These are phyloP conservation scores for Claviceps sorghi DNA, from an alignment of 2,329 filamentous ascomycete species.

Conservation along the genomic window DNA sequence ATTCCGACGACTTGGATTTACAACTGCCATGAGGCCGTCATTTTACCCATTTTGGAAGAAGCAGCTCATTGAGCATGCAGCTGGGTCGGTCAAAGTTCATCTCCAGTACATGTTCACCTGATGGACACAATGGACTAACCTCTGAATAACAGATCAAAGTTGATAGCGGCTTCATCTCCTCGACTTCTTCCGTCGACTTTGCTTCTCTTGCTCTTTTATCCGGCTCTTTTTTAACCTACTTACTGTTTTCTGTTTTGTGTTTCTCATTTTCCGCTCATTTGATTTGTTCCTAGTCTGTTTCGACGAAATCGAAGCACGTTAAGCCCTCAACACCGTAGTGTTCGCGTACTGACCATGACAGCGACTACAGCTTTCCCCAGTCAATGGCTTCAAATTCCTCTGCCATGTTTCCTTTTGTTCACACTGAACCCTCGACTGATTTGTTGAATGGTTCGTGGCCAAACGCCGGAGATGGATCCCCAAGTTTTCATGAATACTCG, in stretches of 20 bases:
- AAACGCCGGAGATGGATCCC: conserved; percentile 41
- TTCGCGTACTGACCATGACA: conserved; percentile 43
- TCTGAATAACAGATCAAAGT: conserved; percentile 35
- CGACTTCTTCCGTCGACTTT: conserved; percentile 9
- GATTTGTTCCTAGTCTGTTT: conserved; percentile 10
- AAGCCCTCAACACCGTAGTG: conserved; percentile 17
- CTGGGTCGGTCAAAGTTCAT: conserved; percentile 15
- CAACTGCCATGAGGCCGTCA: neutral
- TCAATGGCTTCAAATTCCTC: conserved; percentile 33
- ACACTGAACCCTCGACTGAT: conserved; percentile 44
- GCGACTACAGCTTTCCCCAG: conserved; percentile 42
- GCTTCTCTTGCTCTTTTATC: conserved; percentile 3
- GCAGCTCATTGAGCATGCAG: conserved; percentile 4
- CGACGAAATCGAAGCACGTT: neutral
- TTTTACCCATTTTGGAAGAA: neutral
- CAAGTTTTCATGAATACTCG: conserved; percentile 42
- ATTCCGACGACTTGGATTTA: neutral
- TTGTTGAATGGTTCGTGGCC: conserved; percentile 42
- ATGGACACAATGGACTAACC: conserved; percentile 12
- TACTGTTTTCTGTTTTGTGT: conserved; percentile 5
- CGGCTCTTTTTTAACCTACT: neutral
- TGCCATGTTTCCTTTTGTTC: conserved; percentile 43
- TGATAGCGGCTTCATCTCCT: conserved; percentile 30
- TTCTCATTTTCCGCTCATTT: neutral
- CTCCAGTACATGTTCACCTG: conserved; percentile 8